Evolutionary conservation across 495 filamentous ascomycete species (phyloP).

Genomic region (Penicillium roqueforti): DNA sequence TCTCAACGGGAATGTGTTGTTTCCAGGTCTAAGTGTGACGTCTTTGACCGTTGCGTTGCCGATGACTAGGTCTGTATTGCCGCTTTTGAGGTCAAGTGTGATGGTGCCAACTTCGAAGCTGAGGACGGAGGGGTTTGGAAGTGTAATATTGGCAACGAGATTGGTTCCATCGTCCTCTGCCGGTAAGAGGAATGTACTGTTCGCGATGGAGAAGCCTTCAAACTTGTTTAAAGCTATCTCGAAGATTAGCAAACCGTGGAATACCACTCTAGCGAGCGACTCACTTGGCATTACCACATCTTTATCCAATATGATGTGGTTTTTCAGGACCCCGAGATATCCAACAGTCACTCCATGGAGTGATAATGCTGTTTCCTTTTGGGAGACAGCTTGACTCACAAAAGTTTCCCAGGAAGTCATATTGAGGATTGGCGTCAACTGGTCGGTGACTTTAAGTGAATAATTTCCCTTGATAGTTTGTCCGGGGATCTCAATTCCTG

Average conservation of each 20-base stretch:
- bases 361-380: conserved; percentile 24
- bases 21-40: conserved; percentile 55
- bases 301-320: conserved; percentile 31
- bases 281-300: conserved; percentile 30
- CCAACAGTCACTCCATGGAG: conserved; percentile 26
- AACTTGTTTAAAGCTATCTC: conserved; percentile 26
- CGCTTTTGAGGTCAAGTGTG: conserved; percentile 29
- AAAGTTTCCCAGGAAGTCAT: conserved; percentile 28
- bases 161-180: conserved; percentile 30
- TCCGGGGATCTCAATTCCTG: conserved; percentile 21
- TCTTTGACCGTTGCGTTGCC: conserved; percentile 54
- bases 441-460: conserved; percentile 24
- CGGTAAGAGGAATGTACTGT: conserved; percentile 24
- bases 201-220: conserved; percentile 28
- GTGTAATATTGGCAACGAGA: conserved; percentile 34
- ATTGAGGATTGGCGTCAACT: conserved; percentile 25
- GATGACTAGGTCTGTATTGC: conserved; percentile 29
- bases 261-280: background rate
- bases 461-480: conserved; percentile 32
- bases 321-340: conserved; percentile 31
- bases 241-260: conserved; percentile 4
- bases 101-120: conserved; percentile 35
- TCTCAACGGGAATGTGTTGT: conserved; percentile 51
- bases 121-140: conserved; percentile 36
- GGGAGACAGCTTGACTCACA: conserved; percentile 26